phyloP scores from a whole-genome alignment of 257 asterid species.

The Plantago major region DNA sequence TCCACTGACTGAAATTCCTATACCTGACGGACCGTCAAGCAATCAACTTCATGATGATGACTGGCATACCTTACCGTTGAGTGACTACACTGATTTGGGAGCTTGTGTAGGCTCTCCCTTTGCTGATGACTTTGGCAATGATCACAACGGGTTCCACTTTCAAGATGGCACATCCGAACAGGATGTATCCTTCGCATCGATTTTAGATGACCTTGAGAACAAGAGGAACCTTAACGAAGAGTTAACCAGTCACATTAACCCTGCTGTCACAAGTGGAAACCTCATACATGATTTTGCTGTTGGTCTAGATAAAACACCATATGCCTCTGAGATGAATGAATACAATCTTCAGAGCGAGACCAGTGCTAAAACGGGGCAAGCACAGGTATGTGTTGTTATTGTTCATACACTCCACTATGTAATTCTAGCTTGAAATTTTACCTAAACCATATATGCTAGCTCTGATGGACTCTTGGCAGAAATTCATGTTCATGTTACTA shows the following conservation, averaged over 20 bases:
- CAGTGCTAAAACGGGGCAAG: slow-evolving; percentile 15
- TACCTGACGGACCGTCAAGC: slow-evolving; percentile 22
- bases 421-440: background rate
- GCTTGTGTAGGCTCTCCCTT: slow-evolving; percentile 52
- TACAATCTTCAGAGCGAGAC: too few relatives aligned
- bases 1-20: slow-evolving; percentile 23
- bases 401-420: slow-evolving; percentile 9
- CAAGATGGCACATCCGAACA: slow-evolving; percentile 71
- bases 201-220: slow-evolving; percentile 51
- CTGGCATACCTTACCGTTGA: slow-evolving; percentile 18
- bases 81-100: slow-evolving; percentile 26
- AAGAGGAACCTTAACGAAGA: slow-evolving; percentile 28
- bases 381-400: slow-evolving; percentile 28
- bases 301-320: slow-evolving; percentile 17
- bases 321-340: background rate
- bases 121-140: slow-evolving; percentile 62
- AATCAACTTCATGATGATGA: slow-evolving; percentile 27
- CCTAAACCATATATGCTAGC: too few relatives aligned
- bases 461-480: too few relatives aligned
- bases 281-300: slow-evolving; percentile 14
- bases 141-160: slow-evolving; percentile 44
- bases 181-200: slow-evolving; percentile 54
- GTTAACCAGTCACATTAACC: slow-evolving; percentile 19
- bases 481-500: too few relatives aligned
- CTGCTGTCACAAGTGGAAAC: slow-evolving; percentile 20